Evolutionary conservation across 2,329 filamentous ascomycete genomes (phyloP).

Genomic region (Erysiphe pulchra): DNA sequence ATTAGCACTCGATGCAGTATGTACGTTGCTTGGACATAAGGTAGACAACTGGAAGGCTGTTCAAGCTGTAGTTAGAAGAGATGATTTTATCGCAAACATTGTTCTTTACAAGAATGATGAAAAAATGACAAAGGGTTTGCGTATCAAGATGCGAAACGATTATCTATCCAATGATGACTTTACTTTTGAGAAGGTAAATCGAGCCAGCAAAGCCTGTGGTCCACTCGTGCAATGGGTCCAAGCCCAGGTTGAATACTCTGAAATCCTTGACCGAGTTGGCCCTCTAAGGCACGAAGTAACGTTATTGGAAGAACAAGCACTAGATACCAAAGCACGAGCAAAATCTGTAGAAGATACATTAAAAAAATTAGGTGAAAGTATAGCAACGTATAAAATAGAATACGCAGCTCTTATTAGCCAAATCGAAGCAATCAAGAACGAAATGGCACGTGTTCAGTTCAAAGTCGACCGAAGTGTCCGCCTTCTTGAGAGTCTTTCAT

Average conservation of each 20-base stretch:
- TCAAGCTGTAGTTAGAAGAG: slow-evolving; percentile 63
- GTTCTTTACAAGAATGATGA: slow-evolving; percentile 89
- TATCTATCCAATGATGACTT: slow-evolving; percentile 87
- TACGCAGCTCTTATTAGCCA: slow-evolving; percentile 92
- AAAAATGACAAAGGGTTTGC: slow-evolving; percentile 66
- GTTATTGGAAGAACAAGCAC: slow-evolving; percentile 62
- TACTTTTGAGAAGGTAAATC: slow-evolving; percentile 86
- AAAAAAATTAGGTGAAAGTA: slow-evolving; percentile 60
- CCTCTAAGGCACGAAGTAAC: slow-evolving; percentile 77
- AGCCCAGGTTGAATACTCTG: slow-evolving; percentile 94
- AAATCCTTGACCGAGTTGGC: slow-evolving; percentile 81
- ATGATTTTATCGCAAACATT: slow-evolving; percentile 95
- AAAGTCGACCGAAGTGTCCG: slow-evolving; percentile 94
- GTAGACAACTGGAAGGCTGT: slow-evolving; percentile 80
- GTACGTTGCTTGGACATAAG: slow-evolving; percentile 76
- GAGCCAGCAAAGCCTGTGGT: slow-evolving; percentile 87
- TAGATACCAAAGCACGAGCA: slow-evolving; percentile 82
- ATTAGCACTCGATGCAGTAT: slow-evolving; percentile 86
- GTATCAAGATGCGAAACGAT: slow-evolving; percentile 75
- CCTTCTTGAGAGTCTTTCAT: slow-evolving; percentile 80
- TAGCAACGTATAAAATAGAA: slow-evolving; percentile 84
- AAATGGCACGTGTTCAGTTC: slow-evolving; percentile 90
- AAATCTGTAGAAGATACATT: slow-evolving; percentile 80
- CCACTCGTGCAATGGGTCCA: slow-evolving; percentile 92
- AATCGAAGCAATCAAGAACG: slow-evolving; percentile 86